Conservation (phyloP, 2,329 filamentous ascomycete genomes). For the Simplicillium sp. region DNA sequence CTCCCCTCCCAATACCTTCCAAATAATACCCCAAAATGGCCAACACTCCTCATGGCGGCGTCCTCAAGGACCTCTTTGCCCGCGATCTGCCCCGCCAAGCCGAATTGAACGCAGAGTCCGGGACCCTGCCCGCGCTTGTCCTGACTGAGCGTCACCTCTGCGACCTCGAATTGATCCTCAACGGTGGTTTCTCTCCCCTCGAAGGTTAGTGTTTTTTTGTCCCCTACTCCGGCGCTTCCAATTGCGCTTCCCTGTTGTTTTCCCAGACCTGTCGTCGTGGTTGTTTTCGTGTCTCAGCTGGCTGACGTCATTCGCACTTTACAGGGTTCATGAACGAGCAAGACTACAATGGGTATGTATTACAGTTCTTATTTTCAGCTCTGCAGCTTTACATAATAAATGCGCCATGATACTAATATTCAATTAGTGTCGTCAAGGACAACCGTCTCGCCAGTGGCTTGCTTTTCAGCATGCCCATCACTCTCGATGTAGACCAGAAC, state of each 20-base stretch:
- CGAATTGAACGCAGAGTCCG: slow-evolving; percentile 75
- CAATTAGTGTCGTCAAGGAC: slow-evolving; percentile 70
- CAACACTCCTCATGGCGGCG: slow-evolving; percentile 73
- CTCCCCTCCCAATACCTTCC: slow-evolving; percentile 2
- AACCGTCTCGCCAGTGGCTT: slow-evolving; percentile 79
- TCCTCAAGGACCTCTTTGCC: slow-evolving; percentile 95
- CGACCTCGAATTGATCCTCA: slow-evolving; percentile 94
- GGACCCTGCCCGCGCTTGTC: slow-evolving; percentile 73
- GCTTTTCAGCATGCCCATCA: slow-evolving; percentile 96
- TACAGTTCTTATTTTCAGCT: neutral
- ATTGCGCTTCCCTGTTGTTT: no score
- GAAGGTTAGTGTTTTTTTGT: slow-evolving; percentile 58
- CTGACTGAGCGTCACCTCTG: slow-evolving; percentile 93
- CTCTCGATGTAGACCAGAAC: slow-evolving; percentile 71
- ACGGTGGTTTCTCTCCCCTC: slow-evolving; percentile 93
- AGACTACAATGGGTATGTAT: slow-evolving; percentile 81
- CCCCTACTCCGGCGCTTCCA: no score
- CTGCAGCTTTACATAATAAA: no score
- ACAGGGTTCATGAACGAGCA: slow-evolving; percentile 93
- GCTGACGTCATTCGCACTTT: slow-evolving; percentile 1
- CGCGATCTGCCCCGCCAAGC: slow-evolving; percentile 78
- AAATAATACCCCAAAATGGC: slow-evolving; percentile 39
- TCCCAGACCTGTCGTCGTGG: no score
- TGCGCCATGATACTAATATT: no score
- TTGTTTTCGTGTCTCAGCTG: neutral